Base-by-base conservation (phyloP, 805 yeast genomes). In the Saturnispora saitoi region DNA sequence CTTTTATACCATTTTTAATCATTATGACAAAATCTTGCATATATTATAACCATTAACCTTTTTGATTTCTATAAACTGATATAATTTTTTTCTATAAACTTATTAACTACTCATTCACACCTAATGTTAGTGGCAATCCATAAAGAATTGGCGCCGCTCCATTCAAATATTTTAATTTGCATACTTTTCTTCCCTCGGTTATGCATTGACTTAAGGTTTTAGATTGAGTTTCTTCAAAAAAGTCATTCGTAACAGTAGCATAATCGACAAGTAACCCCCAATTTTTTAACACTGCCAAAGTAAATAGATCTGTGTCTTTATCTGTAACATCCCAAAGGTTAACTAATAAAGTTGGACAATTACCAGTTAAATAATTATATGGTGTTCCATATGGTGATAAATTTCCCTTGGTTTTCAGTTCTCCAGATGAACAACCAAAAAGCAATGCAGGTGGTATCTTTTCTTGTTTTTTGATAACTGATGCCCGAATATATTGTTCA, bases 321-420 rank as follows among this genome's bases (percentile, higher is more conserved):
- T 93, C 98, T 0, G 98, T 93, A 4, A 93, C 97, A 63, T 89
- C 96, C 99, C 99, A 93, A 49, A 93, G 65, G 58, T 87, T 88
- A 0, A 87, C 96, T 32, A 93, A 67, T 1, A 88, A 73, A 80
- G 85, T 73, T 0, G 95, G 93, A 43, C 87, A 77, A 0, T 95
- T 95, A 20, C 89, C 93, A 9, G 76, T 68, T 26, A 93, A 62
- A 71, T 89, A 89, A 45, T 85, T 79, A 55, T 77, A 74, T 0
- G 88, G 76, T 3, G 91, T 84, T 1, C 97, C 96, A 53, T 76
- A 72, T 0, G 93, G 82, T 53, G 81, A 87, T 49, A 84, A 71
- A 7, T 72, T 61, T 2, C 90, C 93, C 48, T 71, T 70, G 10
- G 64, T 65, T 17, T 72, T 71, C 44, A 87, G 65, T 0, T 76